phyloP scores from a whole-genome alignment of 768 basidiomycete species.

The Termitomyces sp. region DNA sequence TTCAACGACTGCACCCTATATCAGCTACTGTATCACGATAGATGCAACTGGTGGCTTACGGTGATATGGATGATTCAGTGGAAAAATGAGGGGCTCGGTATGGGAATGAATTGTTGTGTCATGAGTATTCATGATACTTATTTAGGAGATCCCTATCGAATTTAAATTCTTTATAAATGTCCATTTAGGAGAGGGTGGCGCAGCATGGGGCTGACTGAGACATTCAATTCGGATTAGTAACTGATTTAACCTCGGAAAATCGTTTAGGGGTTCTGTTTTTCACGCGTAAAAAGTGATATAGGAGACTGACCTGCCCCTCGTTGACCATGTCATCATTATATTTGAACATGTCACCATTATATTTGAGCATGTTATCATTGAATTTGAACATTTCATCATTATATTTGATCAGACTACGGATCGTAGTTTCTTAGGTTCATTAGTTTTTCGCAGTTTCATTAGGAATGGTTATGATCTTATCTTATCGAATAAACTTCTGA shows the following conservation, averaged over 20 bases:
- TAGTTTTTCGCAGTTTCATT: not conserved
- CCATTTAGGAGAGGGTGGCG: constrained; percentile 6
- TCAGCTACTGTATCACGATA: not conserved
- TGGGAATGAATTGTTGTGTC: not conserved
- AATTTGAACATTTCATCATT: not conserved
- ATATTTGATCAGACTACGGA: not conserved
- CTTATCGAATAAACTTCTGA: not conserved
- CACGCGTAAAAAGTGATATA: not conserved
- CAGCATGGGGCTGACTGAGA: constrained; percentile 5
- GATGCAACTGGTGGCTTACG: not conserved
- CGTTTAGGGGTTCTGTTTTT: not conserved
- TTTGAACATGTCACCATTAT: not conserved
- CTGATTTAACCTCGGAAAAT: not conserved
- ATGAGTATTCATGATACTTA: not conserved
- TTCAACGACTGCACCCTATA: not conserved
- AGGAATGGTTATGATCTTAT: not conserved
- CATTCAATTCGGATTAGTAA: not conserved
- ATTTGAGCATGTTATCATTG: not conserved
- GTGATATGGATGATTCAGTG: not conserved
- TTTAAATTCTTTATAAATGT: not conserved
- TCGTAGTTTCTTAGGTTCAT: not conserved
- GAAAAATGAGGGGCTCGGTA: not conserved
- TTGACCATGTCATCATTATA: not conserved
- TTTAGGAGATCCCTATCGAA: not conserved
- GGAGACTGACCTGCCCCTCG: not conserved